phyloP scores from a whole-genome alignment of 768 basidiomycete species.

The Pleurotus cornucopiae region DNA sequence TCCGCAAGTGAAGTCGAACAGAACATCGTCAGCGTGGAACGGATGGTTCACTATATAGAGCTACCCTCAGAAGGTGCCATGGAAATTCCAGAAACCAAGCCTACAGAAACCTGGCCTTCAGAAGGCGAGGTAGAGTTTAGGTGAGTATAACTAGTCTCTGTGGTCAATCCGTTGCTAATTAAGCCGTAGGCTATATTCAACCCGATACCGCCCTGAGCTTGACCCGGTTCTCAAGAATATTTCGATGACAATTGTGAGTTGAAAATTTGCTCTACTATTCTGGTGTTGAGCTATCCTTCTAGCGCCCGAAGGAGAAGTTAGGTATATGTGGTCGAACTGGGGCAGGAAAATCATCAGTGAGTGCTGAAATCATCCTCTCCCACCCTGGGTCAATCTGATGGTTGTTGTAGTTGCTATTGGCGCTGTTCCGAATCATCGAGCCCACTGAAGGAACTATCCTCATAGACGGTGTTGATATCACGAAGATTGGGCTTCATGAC shows the following conservation, averaged over 20 bases:
- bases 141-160: constrained; percentile 28
- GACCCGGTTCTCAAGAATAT: constrained; percentile 79
- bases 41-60: constrained; percentile 78
- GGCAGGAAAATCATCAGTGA: constrained; percentile 71
- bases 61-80: constrained; percentile 71
- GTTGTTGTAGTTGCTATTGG: constrained; percentile 49
- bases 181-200: constrained; percentile 56
- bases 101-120: constrained; percentile 63
- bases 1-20: constrained; percentile 87
- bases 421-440: constrained; percentile 77
- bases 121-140: constrained; percentile 72
- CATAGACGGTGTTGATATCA: constrained; percentile 76
- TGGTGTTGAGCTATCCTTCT: not conserved
- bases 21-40: constrained; percentile 86
- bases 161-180: constrained; percentile 2
- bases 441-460: constrained; percentile 60
- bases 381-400: not conserved
- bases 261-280: not conserved
- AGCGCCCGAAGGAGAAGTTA: constrained; percentile 79
- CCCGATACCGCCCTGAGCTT: constrained; percentile 75
- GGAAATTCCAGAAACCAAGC: constrained; percentile 58
- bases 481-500: constrained; percentile 71
- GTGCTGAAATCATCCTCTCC: constrained; percentile 11
- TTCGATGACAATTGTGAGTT: constrained; percentile 59
- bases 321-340: constrained; percentile 89